A percentile compares a stretch with the other conserved stretches of the same genome.
Evolutionary conservation across 148 eudicot genomes (phyloP).

Genomic region (Oxyria digyna): DNA sequence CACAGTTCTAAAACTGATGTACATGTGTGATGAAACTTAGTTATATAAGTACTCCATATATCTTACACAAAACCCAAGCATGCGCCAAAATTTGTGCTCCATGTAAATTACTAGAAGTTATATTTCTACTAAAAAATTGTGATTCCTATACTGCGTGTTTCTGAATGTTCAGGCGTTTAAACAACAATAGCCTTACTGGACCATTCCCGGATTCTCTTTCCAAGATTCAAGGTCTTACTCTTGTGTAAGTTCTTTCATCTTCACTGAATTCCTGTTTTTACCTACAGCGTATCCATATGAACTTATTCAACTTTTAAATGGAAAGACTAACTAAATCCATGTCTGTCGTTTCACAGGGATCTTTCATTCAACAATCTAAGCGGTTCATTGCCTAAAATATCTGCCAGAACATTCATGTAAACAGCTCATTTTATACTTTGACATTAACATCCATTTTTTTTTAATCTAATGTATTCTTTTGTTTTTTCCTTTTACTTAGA

Average conservation of each 20-base stretch:
- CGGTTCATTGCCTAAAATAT: conserved; percentile 65
- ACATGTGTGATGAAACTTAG: no score
- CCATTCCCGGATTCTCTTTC: conserved; percentile 49
- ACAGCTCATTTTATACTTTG: conserved; percentile 9
- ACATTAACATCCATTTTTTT: conserved; percentile 1
- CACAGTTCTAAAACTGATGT: background rate
- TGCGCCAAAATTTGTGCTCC: background rate
- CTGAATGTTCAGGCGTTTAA: conserved; percentile 51
- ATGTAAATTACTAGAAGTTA: background rate
- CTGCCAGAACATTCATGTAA: conserved; percentile 72
- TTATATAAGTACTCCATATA: background rate
- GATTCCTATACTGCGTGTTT: background rate
- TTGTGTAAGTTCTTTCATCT: conserved; percentile 50
- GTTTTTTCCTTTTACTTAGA: conserved; percentile 28
- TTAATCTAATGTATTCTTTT: conserved; percentile 1
- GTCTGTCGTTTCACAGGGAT: conserved; percentile 35
- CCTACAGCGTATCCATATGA: background rate
- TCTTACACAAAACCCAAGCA: background rate
- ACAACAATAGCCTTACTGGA: conserved; percentile 86
- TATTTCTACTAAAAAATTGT: background rate
- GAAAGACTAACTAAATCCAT: background rate
- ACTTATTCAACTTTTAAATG: background rate
- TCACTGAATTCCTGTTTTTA: background rate
- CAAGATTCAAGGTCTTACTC: conserved; percentile 47
- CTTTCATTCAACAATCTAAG: conserved; percentile 86